Percentiles rank a stretch among this genome's conserved stretches.
Conservation (phyloP, 176 grass and related monocot species). For the Phragmites australis region DNA sequence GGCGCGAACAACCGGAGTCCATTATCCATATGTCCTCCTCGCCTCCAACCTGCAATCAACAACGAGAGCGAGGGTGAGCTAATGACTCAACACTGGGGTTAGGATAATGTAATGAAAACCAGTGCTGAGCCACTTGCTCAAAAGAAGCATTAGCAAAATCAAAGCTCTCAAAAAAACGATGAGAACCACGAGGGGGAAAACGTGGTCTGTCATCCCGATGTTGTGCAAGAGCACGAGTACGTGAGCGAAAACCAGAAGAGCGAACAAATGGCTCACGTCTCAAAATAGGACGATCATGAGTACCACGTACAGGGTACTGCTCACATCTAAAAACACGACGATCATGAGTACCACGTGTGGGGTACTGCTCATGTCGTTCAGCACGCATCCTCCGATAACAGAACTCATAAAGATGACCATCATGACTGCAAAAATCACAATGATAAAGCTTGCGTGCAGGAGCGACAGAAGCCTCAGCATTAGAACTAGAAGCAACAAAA, state of each 20-base stretch:
- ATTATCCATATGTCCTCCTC: neutral
- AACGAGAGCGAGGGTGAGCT: neutral
- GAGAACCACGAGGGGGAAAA: neutral
- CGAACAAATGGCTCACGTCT: neutral
- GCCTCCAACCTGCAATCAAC: neutral
- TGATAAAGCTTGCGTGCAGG: neutral
- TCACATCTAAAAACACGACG: no score
- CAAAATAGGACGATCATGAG: constrained; percentile 5
- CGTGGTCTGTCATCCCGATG: neutral
- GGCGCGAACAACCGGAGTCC: neutral
- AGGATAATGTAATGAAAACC: neutral
- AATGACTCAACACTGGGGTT: constrained; percentile 13
- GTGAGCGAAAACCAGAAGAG: neutral
- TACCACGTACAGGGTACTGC: neutral
- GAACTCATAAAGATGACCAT: constrained; percentile 7
- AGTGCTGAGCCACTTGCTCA: constrained; percentile 5
- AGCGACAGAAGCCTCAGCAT: neutral
- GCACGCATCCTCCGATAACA: neutral
- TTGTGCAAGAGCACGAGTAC: neutral
- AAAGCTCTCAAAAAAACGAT: neutral
- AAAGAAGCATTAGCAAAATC: neutral
- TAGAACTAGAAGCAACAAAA: constrained; percentile 4
- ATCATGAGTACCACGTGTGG: no score
- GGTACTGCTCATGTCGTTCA: no score
- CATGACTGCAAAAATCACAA: constrained; percentile 16